phyloP scores from a whole-genome alignment of 495 filamentous ascomycete genomes.

The Penicillium herquei region DNA sequence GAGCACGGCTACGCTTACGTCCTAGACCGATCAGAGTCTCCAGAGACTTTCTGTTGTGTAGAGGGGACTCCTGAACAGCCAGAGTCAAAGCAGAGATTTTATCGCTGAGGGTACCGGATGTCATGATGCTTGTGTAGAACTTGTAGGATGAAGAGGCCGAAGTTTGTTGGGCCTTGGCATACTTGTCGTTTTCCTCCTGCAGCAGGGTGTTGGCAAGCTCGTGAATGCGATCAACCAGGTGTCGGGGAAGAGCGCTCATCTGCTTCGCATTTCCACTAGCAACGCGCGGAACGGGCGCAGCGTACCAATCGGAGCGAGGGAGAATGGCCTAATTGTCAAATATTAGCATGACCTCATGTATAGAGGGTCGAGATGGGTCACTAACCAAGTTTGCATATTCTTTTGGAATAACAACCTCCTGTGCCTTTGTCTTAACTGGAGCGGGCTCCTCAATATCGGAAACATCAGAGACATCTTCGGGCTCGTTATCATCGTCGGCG shows the following conservation, averaged over 20 bases:
- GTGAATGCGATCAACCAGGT: conserved; percentile 70
- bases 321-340: conserved; percentile 56
- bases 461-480: conserved; percentile 20
- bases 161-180: conserved; percentile 49
- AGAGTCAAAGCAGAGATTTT: conserved; percentile 94
- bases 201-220: conserved; percentile 71
- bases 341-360: background rate
- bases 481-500: conserved; percentile 40
- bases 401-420: conserved; percentile 31
- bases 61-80: conserved; percentile 89
- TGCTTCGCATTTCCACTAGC: conserved; percentile 37
- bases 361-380: background rate
- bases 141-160: conserved; percentile 77
- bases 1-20: conserved; percentile 86
- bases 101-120: conserved; percentile 91
- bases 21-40: conserved; percentile 78
- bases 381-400: conserved; percentile 46
- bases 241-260: conserved; percentile 48
- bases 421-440: conserved; percentile 12
- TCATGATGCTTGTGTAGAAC: conserved; percentile 95
- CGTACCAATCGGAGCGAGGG: conserved; percentile 85
- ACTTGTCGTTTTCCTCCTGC: conserved; percentile 67
- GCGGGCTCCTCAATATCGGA: conserved; percentile 25
- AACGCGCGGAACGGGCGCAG: conserved; percentile 58
- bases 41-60: conserved; percentile 86